These are phyloP conservation scores for Pseudohyphozyma bogoriensis DNA, from an alignment of 768 basidiomycete genomes.

Conservation along the genomic window DNA sequence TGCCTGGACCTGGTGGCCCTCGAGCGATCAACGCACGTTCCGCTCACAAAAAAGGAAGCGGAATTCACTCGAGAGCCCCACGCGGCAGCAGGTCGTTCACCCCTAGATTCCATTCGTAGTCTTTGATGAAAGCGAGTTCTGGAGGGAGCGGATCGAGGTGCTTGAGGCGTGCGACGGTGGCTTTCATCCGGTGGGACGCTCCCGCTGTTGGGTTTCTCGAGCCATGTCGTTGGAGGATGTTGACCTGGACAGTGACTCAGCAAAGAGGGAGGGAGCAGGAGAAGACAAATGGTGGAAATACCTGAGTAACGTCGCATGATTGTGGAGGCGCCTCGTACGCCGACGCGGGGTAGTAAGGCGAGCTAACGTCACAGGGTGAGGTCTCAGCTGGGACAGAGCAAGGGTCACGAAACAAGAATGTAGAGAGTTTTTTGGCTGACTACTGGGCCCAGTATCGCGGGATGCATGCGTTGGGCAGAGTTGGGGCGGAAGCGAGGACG, in stretches of 20 bases:
- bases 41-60: neutral
- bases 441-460: no score
- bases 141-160: neutral
- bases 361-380: neutral
- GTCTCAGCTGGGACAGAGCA: neutral
- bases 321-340: neutral
- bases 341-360: neutral
- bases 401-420: no score
- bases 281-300: neutral
- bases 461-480: no score
- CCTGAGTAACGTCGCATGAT: neutral
- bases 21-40: neutral
- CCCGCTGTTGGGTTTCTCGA: neutral
- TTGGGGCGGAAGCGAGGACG: no score
- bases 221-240: neutral
- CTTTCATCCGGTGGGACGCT: neutral
- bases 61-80: neutral
- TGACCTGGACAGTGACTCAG: neutral
- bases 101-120: neutral
- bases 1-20: neutral
- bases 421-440: no score
- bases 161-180: neutral
- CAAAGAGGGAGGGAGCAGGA: rapidly evolving
- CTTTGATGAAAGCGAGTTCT: neutral
- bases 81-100: neutral